These are phyloP conservation scores for Nothomitra cinnamomea DNA, from an alignment of 2,329 filamentous ascomycete species.

Conservation along the genomic window DNA sequence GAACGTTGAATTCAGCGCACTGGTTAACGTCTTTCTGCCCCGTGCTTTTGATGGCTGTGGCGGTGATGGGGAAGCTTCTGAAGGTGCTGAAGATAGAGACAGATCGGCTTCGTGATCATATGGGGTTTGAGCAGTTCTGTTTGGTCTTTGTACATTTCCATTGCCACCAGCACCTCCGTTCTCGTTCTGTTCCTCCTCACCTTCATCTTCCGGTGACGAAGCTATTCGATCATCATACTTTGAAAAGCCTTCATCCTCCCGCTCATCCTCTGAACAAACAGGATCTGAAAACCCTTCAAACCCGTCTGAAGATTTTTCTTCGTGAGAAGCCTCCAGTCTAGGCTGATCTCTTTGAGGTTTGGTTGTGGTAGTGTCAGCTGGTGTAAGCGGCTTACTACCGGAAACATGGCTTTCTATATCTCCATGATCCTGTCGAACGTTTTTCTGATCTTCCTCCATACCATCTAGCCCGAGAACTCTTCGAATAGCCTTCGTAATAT, in stretches of 20 bases:
- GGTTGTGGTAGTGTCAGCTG: neutral
- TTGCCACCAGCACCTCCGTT: neutral
- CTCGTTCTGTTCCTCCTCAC: conserved; percentile 12
- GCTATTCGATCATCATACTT: conserved; percentile 11
- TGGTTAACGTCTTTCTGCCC: conserved; percentile 10
- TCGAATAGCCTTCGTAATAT: conserved; percentile 25
- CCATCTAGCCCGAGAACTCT: conserved; percentile 20
- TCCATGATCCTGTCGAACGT: neutral
- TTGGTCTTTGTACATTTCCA: neutral
- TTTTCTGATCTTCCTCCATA: conserved; percentile 11
- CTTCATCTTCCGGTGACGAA: conserved; percentile 10
- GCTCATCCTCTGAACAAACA: conserved; percentile 6
- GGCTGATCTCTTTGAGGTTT: no score
- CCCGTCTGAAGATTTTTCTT: no score
- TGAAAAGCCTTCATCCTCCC: conserved; percentile 8
- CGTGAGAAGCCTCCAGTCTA: no score
- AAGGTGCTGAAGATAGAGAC: conserved; percentile 14
- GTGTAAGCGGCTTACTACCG: neutral
- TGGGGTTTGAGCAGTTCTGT: no score
- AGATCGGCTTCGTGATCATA: conserved; percentile 1
- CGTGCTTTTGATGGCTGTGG: conserved; percentile 11
- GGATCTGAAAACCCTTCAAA: neutral
- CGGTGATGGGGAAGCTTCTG: conserved; percentile 19
- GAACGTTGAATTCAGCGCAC: conserved; percentile 36
- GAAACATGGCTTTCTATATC: neutral